Conservation (phyloP, 345 rosid species). For the Physaria fendleri region DNA sequence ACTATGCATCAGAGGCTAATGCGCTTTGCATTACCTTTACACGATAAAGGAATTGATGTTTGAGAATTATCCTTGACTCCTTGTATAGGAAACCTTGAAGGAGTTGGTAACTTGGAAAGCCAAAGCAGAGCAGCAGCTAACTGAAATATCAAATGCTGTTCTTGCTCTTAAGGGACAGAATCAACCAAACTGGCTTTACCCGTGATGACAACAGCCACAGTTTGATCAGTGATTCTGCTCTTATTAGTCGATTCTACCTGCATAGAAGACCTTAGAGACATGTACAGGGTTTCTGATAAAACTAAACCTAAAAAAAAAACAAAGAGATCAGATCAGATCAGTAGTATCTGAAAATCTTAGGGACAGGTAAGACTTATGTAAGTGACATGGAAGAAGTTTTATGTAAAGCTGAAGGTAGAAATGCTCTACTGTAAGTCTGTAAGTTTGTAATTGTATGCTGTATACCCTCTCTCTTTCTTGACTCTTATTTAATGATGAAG, state of each 20-base stretch:
- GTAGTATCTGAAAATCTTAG: slow-evolving; percentile 20
- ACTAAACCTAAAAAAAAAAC: background rate
- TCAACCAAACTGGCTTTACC: no score
- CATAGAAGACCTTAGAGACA: slow-evolving; percentile 22
- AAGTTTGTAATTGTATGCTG: no score
- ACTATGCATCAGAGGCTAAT: background rate
- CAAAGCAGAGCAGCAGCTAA: slow-evolving; percentile 70
- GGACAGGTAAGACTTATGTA: background rate
- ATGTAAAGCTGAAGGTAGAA: no score
- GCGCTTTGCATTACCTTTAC: background rate
- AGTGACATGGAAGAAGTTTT: no score
- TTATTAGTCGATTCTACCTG: background rate
- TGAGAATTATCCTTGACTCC: background rate
- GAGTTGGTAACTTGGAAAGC: slow-evolving; percentile 74
- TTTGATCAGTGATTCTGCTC: background rate
- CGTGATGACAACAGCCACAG: no score
- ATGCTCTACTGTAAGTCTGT: no score
- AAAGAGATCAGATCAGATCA: slow-evolving; percentile 7
- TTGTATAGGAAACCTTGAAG: slow-evolving; percentile 55
- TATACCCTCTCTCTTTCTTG: no score
- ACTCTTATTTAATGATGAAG: no score
- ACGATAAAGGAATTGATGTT: background rate
- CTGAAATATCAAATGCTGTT: slow-evolving; percentile 49
- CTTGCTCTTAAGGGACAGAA: slow-evolving; percentile 44
- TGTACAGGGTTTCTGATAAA: slow-evolving; percentile 25